Conservation (phyloP, 2,329 filamentous ascomycete genomes). For the Botrytis hyacinthi region DNA sequence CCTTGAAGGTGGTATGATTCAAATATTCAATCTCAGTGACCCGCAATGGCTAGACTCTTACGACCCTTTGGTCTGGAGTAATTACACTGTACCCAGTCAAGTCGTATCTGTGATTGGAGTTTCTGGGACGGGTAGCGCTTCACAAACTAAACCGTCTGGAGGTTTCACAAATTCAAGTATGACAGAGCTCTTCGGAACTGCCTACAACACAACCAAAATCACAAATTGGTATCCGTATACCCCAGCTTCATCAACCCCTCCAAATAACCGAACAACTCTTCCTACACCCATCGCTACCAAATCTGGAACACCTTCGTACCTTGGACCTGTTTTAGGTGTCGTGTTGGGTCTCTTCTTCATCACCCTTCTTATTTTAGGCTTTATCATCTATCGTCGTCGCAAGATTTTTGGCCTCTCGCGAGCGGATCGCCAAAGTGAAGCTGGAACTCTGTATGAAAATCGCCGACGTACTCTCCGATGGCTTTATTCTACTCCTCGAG, state of each 20-base stretch:
- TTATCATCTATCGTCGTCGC: slow-evolving; percentile 52
- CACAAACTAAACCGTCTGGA: slow-evolving; percentile 60
- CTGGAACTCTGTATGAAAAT: slow-evolving; percentile 31
- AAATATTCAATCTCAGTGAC: slow-evolving; percentile 71
- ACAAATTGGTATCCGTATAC: slow-evolving; percentile 60
- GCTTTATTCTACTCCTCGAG: slow-evolving; percentile 29
- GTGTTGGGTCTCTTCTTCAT: slow-evolving; percentile 58
- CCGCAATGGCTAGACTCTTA: slow-evolving; percentile 70
- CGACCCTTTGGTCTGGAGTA: slow-evolving; percentile 57
- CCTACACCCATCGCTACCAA: slow-evolving; percentile 19
- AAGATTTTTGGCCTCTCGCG: slow-evolving; percentile 30
- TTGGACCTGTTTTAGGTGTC: slow-evolving; percentile 61
- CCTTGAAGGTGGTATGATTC: slow-evolving; percentile 51
- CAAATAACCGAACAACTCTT: slow-evolving; percentile 23
- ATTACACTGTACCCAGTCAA: slow-evolving; percentile 64
- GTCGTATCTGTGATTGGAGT: slow-evolving; percentile 63
- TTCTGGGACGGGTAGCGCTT: slow-evolving; percentile 58
- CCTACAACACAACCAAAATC: slow-evolving; percentile 58
- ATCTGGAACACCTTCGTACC: slow-evolving; percentile 50
- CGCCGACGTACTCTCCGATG: slow-evolving; percentile 32
- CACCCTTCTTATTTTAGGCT: slow-evolving; percentile 49
- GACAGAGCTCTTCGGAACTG: slow-evolving; percentile 50
- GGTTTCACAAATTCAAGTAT: slow-evolving; percentile 54
- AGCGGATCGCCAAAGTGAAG: slow-evolving; percentile 29
- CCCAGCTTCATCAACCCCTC: slow-evolving; percentile 23